Evolutionary conservation across 2,329 filamentous ascomycete genomes (phyloP).

Genomic region (Venturia pyrina): DNA sequence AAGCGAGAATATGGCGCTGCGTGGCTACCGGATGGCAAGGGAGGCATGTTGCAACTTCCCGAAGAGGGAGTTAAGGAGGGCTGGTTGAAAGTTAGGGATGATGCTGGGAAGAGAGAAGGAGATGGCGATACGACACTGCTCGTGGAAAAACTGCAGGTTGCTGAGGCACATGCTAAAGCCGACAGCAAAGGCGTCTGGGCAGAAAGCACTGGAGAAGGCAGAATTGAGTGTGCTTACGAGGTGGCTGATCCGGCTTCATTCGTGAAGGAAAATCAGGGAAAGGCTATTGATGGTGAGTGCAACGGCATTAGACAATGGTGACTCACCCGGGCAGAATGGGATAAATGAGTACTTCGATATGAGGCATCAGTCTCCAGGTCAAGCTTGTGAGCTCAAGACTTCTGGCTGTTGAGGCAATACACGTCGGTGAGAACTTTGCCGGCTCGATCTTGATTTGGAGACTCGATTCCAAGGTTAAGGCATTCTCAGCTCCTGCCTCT

Average conservation of each 20-base stretch:
- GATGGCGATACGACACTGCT: conserved; percentile 62
- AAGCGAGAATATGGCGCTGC: conserved; percentile 83
- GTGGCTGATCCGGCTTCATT: conserved; percentile 63
- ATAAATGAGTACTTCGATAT: background rate
- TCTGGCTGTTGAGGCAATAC: background rate
- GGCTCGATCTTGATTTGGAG: background rate
- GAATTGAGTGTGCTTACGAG: conserved; percentile 73
- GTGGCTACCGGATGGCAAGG: conserved; percentile 62
- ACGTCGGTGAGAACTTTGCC: background rate
- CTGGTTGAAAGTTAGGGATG: conserved; percentile 88
- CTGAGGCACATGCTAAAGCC: conserved; percentile 68
- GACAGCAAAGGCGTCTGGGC: conserved; percentile 78
- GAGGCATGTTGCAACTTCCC: conserved; percentile 47
- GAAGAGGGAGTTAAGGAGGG: conserved; percentile 79
- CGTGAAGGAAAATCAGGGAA: conserved; percentile 73
- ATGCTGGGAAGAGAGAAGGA: conserved; percentile 80
- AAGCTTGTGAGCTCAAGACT: background rate
- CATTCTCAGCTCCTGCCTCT: background rate
- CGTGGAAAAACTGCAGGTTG: conserved; percentile 65
- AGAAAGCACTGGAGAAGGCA: conserved; percentile 40
- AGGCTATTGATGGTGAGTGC: conserved; percentile 58
- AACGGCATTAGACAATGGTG: background rate
- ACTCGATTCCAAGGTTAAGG: background rate
- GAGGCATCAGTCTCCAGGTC: background rate
- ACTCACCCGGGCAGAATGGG: background rate